Evolutionary conservation across 768 basidiomycete genomes (phyloP), one percentile per base, ranked within the genome.

Genomic region (Dentipellis fragilis): DNA sequence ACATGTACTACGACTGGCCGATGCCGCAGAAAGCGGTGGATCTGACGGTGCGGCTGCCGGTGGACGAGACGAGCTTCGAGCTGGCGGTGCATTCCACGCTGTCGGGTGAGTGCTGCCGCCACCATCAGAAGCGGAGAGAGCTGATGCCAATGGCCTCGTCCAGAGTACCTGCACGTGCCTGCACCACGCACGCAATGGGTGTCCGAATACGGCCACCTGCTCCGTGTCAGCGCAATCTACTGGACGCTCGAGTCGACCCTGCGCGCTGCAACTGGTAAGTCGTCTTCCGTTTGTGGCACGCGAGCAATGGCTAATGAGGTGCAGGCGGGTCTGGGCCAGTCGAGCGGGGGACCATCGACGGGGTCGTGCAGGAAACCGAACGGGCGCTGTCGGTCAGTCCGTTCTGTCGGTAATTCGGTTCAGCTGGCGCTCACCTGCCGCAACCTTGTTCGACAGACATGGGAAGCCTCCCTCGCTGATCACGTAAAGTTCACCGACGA

Each of bases 51-150:
- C 79, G 84, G 50, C 72, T 91, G 37, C 89, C 89, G n/a, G 80
- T 83, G 8, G 87, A 90, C 64, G 89, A 91, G 68, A 82, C 86
- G 9, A 84, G 80, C 66, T 91, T 90, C 63, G 88, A 91, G 67
- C 71, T 91, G 16, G 62, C 65, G 21, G 58, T 59, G 14, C 51
- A 63, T 51, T 54, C 57, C 12, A 55, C 37, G 40, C 56, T 55
- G 42, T 45, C 56, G 19, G 58, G 61, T 62, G 16, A 14, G 19
- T 54, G 48, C 51, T 51, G 23, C 17, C 37, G 51, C 37, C 23
- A 29, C 34, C 21, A 35, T 19, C 51, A 38, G 23, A 36, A 19
- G 51, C 9, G 17, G 10, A n/a, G 34, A 40, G 12, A 11, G 36
- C n/a, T 29, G 39, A 48, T 46, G 48, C n/a, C 23, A 37, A 52